Evolutionary conservation across 106 monocot genomes (phyloP).

Genomic region (Triglochin maritima): DNA sequence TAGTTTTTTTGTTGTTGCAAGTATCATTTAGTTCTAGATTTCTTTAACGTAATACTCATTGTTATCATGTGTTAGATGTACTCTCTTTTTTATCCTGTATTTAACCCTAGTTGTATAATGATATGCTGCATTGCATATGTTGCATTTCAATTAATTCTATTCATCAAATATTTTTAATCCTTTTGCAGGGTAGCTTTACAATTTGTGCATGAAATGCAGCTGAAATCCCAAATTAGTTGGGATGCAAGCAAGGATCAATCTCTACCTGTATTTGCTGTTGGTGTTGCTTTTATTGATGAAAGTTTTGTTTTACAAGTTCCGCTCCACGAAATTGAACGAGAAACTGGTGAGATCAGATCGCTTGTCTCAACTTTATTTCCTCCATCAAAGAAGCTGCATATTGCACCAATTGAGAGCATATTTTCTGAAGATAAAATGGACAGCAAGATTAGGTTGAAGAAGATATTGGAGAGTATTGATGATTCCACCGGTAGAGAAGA

Average conservation of each 20-base stretch:
- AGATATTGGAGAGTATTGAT: conserved; percentile 34
- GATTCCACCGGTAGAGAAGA: conserved; percentile 92
- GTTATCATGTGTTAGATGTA: background rate
- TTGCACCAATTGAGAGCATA: conserved; percentile 45
- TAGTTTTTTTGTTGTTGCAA: no score
- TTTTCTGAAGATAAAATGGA: conserved; percentile 21
- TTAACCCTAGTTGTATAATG: no score
- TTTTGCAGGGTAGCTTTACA: conserved; percentile 64
- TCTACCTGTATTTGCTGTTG: conserved; percentile 78
- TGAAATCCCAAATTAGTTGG: conserved; percentile 64
- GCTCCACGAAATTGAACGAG: conserved; percentile 21
- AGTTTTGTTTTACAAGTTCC: conserved; percentile 17
- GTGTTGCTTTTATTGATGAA: conserved; percentile 83
- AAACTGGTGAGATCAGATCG: conserved; percentile 42
- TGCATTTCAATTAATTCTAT: no score
- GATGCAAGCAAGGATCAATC: conserved; percentile 87
- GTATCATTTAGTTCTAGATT: no score
- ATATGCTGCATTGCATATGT: no score
- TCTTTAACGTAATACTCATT: background rate
- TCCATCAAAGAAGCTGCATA: conserved; percentile 49
- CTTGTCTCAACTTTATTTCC: conserved; percentile 46
- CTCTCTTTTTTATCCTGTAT: no score
- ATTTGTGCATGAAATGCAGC: conserved; percentile 91
- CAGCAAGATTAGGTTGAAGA: conserved; percentile 24
- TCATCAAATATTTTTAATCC: no score